A percentile compares a stretch with the other conserved stretches of the same genome.
Evolutionary conservation across 1,284 basidiomycete species (phyloP).

Genomic region (Albatrellus sp.): DNA sequence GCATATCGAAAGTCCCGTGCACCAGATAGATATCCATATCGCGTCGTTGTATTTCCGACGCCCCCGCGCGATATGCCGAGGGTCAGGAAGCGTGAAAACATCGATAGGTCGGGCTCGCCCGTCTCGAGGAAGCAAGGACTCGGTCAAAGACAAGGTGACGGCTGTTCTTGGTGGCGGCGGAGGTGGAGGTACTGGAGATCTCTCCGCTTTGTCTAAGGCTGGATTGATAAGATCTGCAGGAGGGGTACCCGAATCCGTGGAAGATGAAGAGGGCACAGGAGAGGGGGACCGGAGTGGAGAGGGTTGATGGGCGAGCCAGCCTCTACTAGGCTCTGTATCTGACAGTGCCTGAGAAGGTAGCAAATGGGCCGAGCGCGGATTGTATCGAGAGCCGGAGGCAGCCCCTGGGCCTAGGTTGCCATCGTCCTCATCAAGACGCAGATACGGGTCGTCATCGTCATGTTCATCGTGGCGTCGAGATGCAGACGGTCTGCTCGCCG

Average conservation of each 20-base stretch:
- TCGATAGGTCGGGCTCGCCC: conserved; percentile 48
- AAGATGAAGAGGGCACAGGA: conserved; percentile 31
- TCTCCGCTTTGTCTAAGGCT: conserved; percentile 1
- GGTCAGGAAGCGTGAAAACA: conserved; percentile 64
- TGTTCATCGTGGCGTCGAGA: conserved; percentile 19
- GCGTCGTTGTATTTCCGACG: conserved; percentile 63
- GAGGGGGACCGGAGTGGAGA: conserved; percentile 34
- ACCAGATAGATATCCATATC: conserved; percentile 59
- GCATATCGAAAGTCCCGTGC: conserved; percentile 42
- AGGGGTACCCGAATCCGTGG: conserved; percentile 31
- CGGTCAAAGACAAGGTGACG: conserved; percentile 51
- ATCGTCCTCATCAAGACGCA: conserved; percentile 48
- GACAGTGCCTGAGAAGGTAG: conserved; percentile 28
- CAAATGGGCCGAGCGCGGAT: conserved; percentile 38
- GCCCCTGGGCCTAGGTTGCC: conserved; percentile 11
- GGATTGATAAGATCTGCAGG: conserved; percentile 24
- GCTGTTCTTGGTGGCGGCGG: conserved; percentile 16
- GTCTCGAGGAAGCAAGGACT: conserved; percentile 61
- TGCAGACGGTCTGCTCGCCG: conserved; percentile 13
- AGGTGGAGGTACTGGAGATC: conserved; percentile 11
- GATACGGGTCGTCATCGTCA: conserved; percentile 63
- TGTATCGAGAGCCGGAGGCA: conserved; percentile 23
- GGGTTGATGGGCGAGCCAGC: conserved; percentile 66
- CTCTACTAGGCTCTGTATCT: conserved; percentile 29
- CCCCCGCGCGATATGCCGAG: conserved; percentile 43